Percentiles rank a stretch among this genome's conserved stretches.
phyloP scores from a whole-genome alignment of 768 basidiomycete species.

The Lentinula edodes region DNA sequence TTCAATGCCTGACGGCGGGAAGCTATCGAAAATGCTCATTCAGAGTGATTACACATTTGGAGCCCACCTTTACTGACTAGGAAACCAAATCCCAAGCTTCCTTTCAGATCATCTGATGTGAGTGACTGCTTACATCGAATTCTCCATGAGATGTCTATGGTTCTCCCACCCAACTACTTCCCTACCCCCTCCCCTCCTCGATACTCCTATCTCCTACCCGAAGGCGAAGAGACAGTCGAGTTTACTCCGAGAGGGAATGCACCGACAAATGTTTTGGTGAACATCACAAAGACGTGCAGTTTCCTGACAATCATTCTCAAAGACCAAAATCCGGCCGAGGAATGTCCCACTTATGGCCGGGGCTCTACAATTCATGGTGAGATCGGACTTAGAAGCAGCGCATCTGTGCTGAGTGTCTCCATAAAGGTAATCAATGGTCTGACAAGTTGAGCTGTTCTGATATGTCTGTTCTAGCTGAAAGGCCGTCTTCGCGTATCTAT shows the following conservation, averaged over 20 bases:
- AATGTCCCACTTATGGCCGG: conserved; percentile 30
- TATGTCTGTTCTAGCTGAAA: conserved; percentile 21
- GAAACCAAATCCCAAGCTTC: not conserved
- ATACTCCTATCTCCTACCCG: conserved; percentile 23
- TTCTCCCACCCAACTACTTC: conserved; percentile 8
- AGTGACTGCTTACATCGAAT: not conserved
- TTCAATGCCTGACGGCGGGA: not conserved
- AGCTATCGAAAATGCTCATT: not conserved
- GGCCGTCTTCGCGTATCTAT: conserved; percentile 29
- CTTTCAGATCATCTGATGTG: not conserved
- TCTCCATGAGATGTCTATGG: not conserved
- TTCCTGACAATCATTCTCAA: conserved; percentile 30
- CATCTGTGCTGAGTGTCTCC: conserved; percentile 25
- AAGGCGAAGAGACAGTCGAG: conserved; percentile 29
- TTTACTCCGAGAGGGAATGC: conserved; percentile 28
- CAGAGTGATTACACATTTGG: not conserved
- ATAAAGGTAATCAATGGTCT: conserved; percentile 25
- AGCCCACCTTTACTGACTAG: not conserved
- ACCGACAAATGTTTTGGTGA: conserved; percentile 14
- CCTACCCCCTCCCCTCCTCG: conserved; percentile 22
- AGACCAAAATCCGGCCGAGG: conserved; percentile 26
- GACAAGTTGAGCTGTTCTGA: not conserved
- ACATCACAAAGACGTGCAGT: conserved; percentile 26
- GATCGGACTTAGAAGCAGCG: conserved; percentile 24
- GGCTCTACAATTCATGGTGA: conserved; percentile 29